Percentiles rank a stretch among this genome's conserved stretches.
Evolutionary conservation across 352 stramenopile genomes (phyloP).

Genomic region (Globisporangium emineosum): DNA sequence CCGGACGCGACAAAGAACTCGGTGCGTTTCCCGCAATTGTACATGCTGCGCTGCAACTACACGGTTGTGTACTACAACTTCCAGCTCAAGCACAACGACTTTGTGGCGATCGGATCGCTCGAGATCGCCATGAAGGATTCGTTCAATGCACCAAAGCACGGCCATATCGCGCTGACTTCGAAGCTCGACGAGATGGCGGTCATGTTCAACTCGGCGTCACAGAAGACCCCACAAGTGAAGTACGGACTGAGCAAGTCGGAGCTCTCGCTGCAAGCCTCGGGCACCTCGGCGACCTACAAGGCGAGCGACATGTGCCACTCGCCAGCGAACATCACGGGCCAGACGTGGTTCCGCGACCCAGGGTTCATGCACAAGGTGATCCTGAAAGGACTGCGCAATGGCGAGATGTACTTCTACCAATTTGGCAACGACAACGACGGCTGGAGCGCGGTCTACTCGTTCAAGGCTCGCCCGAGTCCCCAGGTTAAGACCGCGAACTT

Average conservation of each 20-base stretch:
- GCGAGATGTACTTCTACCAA: slow-evolving; percentile 68
- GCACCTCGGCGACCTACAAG: slow-evolving; percentile 62
- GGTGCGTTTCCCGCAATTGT: slow-evolving; percentile 58
- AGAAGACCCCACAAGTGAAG: slow-evolving; percentile 34
- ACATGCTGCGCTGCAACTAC: slow-evolving; percentile 76
- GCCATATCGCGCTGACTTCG: slow-evolving; percentile 62
- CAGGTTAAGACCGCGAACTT: slow-evolving; percentile 6
- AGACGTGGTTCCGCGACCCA: slow-evolving; percentile 71
- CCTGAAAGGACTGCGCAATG: slow-evolving; percentile 35
- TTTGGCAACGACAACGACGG: slow-evolving; percentile 76
- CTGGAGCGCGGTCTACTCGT: slow-evolving; percentile 67
- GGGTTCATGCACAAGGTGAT: slow-evolving; percentile 82
- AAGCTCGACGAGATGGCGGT: slow-evolving; percentile 51
- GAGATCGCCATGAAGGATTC: slow-evolving; percentile 46
- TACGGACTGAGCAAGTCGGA: slow-evolving; percentile 32
- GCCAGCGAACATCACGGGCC: slow-evolving; percentile 56
- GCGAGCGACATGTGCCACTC: slow-evolving; percentile 61
- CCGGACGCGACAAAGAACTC: slow-evolving; percentile 39
- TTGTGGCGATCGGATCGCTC: slow-evolving; percentile 31
- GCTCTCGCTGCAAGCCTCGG: slow-evolving; percentile 23
- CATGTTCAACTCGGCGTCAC: slow-evolving; percentile 70
- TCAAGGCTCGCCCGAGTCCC: slow-evolving; percentile 20
- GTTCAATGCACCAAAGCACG: slow-evolving; percentile 61
- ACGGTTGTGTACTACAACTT: slow-evolving; percentile 56
- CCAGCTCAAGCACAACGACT: slow-evolving; percentile 16